Evolutionary conservation across 208 protist species (phyloP).

Genomic region (Trypanosoma mega): DNA sequence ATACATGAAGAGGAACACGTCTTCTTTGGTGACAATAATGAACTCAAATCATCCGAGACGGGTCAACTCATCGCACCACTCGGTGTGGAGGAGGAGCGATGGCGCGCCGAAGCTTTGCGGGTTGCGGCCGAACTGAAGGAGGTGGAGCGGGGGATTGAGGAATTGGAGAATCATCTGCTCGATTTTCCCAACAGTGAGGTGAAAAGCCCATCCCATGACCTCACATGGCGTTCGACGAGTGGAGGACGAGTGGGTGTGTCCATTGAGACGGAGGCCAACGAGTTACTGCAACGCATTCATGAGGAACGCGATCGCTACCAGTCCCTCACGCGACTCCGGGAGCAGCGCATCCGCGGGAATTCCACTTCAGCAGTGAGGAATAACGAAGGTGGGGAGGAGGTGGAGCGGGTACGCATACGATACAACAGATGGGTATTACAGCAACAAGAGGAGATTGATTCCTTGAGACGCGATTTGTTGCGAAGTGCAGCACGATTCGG

Average conservation of each 20-base stretch:
- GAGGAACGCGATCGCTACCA: neutral
- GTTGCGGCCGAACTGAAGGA: constrained; percentile 2
- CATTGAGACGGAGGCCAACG: neutral
- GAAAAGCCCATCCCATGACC: too few species aligned
- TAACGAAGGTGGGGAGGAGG: neutral
- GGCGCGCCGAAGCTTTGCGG: neutral
- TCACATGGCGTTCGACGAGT: too few species aligned
- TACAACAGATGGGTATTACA: constrained; percentile 4
- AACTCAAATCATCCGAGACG: constrained; percentile 2
- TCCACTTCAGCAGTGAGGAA: too few species aligned
- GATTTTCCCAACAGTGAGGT: too few species aligned
- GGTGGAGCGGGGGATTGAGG: constrained; percentile 5
- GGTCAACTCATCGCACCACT: neutral
- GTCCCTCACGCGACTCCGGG: neutral
- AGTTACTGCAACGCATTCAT: neutral
- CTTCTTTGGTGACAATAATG: constrained; percentile 7
- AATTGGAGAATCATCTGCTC: too few species aligned
- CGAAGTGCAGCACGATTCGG: constrained; percentile 7
- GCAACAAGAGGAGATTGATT: constrained; percentile 22
- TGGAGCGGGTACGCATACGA: neutral
- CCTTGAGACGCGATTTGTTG: constrained; percentile 2
- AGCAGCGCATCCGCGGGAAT: too few species aligned
- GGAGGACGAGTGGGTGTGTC: too few species aligned
- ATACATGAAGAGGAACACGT: constrained; percentile 17
- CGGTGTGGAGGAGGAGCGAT: constrained; percentile 9